Percentiles rank a stretch among this genome's conserved stretches.
Evolutionary conservation across 345 rosid species (phyloP).

Genomic region (Orychophragmus violaceus): DNA sequence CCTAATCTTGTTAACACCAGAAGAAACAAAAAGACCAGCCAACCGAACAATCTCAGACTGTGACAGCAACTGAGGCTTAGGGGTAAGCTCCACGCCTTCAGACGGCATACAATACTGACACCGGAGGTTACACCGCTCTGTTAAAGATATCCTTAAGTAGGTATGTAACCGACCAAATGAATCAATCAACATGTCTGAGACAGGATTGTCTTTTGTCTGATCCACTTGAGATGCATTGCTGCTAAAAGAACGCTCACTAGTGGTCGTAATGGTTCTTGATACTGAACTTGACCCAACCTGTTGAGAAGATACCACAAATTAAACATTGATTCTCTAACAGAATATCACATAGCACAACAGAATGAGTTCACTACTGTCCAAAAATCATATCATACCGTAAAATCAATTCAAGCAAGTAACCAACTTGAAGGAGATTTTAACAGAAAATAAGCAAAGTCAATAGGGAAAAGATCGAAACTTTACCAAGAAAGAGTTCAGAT

Average conservation of each 20-base stretch:
- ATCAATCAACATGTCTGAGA: slow-evolving; percentile 78
- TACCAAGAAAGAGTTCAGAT: slow-evolving; percentile 26
- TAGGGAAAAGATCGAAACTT: not conserved
- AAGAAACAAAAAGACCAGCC: slow-evolving; percentile 65
- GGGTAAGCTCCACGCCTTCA: slow-evolving; percentile 85
- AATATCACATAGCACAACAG: not conserved
- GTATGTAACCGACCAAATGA: slow-evolving; percentile 82
- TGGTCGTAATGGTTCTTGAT: slow-evolving; percentile 11
- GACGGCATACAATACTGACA: slow-evolving; percentile 95
- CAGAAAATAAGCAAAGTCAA: not conserved
- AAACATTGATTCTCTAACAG: not conserved
- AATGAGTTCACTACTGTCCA: too few relatives aligned
- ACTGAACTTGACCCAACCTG: slow-evolving; percentile 27
- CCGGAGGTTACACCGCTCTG: slow-evolving; percentile 81
- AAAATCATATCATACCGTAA: too few relatives aligned
- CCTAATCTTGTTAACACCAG: slow-evolving; percentile 84
- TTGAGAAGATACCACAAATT: not conserved
- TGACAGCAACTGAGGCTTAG: slow-evolving; percentile 52
- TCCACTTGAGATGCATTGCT: slow-evolving; percentile 33
- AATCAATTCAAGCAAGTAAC: slow-evolving; percentile 7
- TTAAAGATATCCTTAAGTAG: slow-evolving; percentile 84
- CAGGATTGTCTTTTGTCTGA: slow-evolving; percentile 31
- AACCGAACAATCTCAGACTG: slow-evolving; percentile 59
- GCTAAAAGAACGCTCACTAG: slow-evolving; percentile 21
- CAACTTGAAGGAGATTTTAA: not conserved